These are phyloP conservation scores for Cudoniella acicularis DNA, from an alignment of 495 filamentous ascomycete genomes.

Conservation along the genomic window DNA sequence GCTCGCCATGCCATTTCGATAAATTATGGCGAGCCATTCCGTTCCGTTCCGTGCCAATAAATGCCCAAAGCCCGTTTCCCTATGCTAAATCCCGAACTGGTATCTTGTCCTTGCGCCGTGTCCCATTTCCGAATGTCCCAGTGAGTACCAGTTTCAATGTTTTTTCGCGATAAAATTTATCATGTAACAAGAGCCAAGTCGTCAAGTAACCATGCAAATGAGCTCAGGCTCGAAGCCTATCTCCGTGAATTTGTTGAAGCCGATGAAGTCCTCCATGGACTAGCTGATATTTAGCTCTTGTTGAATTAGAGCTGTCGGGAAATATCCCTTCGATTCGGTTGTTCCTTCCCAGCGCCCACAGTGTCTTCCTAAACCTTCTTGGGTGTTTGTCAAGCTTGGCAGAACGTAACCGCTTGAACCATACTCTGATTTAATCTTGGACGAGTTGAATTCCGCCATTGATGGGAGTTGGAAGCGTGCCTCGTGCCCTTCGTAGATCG, in stretches of 20 bases:
- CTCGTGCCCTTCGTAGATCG: conserved; percentile 20
- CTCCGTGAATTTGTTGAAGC: not conserved
- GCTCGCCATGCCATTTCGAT: not conserved
- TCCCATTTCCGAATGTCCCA: not conserved
- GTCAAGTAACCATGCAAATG: not conserved
- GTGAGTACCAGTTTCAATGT: not conserved
- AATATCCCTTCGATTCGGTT: conserved; percentile 20
- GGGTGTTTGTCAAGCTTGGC: conserved; percentile 18
- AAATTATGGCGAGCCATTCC: not conserved
- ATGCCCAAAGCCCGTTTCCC: not conserved
- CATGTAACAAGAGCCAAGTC: not conserved
- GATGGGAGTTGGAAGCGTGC: conserved; percentile 13
- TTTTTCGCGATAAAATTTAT: not conserved
- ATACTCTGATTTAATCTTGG: conserved; percentile 24
- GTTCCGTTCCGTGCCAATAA: not conserved
- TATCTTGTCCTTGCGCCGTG: conserved; percentile 3
- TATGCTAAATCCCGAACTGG: not conserved
- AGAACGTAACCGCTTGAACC: conserved; percentile 12
- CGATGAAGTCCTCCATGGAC: not conserved
- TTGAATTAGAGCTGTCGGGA: conserved; percentile 18
- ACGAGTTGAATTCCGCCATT: conserved; percentile 10
- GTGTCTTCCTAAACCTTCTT: conserved; percentile 12
- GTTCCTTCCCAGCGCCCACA: conserved; percentile 26
- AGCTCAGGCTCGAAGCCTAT: not conserved
- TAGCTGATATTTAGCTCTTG: conserved; percentile 20